Percentiles rank a stretch among this genome's conserved stretches.
These are phyloP conservation scores for Didymella sp. DNA, from an alignment of 2,329 filamentous ascomycete genomes.

Conservation along the genomic window DNA sequence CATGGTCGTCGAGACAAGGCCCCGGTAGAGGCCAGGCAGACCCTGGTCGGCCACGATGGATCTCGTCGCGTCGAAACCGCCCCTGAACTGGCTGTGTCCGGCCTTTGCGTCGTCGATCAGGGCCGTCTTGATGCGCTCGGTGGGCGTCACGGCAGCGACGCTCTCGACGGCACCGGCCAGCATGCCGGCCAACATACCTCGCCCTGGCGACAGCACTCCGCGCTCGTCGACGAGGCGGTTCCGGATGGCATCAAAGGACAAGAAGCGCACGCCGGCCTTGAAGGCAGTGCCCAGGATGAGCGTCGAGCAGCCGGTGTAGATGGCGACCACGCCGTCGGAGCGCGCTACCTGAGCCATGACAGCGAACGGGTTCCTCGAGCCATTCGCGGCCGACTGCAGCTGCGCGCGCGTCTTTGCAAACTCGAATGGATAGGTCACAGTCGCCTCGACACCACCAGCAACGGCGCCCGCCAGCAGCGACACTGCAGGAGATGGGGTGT, in stretches of 20 bases:
- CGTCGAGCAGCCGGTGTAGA: slow-evolving; percentile 44
- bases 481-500: slow-evolving; percentile 17
- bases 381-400: slow-evolving; percentile 20
- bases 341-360: slow-evolving; percentile 29
- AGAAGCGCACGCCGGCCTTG: slow-evolving; percentile 44
- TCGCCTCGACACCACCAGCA: slow-evolving; percentile 61
- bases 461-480: slow-evolving; percentile 60
- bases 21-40: slow-evolving; percentile 54
- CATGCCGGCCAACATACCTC: slow-evolving; percentile 39
- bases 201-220: slow-evolving; percentile 33
- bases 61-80: slow-evolving; percentile 33
- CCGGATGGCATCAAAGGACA: slow-evolving; percentile 43
- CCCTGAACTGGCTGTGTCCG: slow-evolving; percentile 26
- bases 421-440: slow-evolving; percentile 53
- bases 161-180: slow-evolving; percentile 39
- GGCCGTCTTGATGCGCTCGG: slow-evolving; percentile 43
- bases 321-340: slow-evolving; percentile 36
- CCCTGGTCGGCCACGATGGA: slow-evolving; percentile 53
- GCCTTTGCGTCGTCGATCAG: slow-evolving; percentile 45
- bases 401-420: slow-evolving; percentile 46
- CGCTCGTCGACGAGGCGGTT: slow-evolving; percentile 38
- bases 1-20: slow-evolving; percentile 55
- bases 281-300: slow-evolving; percentile 42
- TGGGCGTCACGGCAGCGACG: slow-evolving; percentile 42
- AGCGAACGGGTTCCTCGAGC: slow-evolving; percentile 30